phyloP scores from a whole-genome alignment of 2,329 filamentous ascomycete genomes.

The Chaetomiaceae sp. region DNA sequence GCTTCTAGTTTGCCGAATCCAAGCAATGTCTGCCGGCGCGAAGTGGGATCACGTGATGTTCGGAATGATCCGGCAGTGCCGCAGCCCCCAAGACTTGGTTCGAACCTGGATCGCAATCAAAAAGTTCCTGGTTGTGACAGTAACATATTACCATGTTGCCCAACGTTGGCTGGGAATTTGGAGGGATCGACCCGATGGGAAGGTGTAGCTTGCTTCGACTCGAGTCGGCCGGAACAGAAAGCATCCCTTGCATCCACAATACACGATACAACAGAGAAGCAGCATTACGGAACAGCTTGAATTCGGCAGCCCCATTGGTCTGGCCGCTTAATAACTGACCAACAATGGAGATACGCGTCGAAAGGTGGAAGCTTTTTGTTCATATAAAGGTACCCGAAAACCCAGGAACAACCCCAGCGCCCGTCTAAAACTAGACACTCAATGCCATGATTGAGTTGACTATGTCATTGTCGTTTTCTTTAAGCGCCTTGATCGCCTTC shows the following conservation, averaged over 20 bases:
- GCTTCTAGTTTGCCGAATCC: conserved; percentile 36
- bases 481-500: conserved; percentile 97
- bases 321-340: conserved; percentile 1
- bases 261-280: not conserved
- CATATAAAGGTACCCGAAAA: conserved; percentile 7
- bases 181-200: too few species aligned
- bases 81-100: not conserved
- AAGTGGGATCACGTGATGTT: conserved; percentile 25
- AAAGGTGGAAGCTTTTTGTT: conserved; percentile 2
- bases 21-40: conserved; percentile 22
- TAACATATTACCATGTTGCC: too few species aligned
- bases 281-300: not conserved
- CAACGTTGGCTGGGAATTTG: too few species aligned
- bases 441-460: conserved; percentile 99
- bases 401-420: conserved; percentile 1
- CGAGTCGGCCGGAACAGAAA: not conserved
- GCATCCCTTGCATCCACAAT: not conserved
- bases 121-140: too few species aligned
- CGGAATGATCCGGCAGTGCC: conserved; percentile 18
- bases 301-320: not conserved
- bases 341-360: conserved; percentile 3
- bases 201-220: not conserved
- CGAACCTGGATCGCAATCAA: too few species aligned
- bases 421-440: conserved; percentile 59
- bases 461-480: conserved; percentile 99